Evolutionary conservation across 2,329 filamentous ascomycete genomes (phyloP).

Genomic region (Cryphonectria naterciae): DNA sequence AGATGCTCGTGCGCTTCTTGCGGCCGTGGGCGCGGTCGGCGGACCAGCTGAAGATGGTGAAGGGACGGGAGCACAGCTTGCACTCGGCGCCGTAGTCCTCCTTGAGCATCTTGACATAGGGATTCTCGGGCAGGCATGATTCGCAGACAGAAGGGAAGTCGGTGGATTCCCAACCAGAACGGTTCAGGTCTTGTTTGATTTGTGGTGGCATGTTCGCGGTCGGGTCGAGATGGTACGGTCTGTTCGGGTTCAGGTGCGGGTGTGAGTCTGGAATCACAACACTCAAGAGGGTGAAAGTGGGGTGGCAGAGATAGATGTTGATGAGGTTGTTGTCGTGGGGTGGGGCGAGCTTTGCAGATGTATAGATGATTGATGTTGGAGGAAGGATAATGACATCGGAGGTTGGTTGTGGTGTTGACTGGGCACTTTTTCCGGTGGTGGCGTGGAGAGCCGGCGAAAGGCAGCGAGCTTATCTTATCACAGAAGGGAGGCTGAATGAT

Average conservation of each 20-base stretch:
- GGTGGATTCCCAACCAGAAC: slow-evolving; percentile 93
- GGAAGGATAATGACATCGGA: neutral
- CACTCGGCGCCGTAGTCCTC: slow-evolving; percentile 91
- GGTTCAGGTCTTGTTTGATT: slow-evolving; percentile 94
- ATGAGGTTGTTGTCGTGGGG: neutral
- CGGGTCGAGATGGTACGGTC: neutral
- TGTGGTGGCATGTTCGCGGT: slow-evolving; percentile 75
- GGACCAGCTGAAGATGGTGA: slow-evolving; percentile 95
- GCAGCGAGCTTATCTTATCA: slow-evolving; percentile 15
- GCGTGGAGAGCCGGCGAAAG: slow-evolving; percentile 1
- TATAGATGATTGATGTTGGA: neutral
- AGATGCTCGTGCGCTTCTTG: slow-evolving; percentile 93
- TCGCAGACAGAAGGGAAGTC: slow-evolving; percentile 90
- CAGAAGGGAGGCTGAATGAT: neutral
- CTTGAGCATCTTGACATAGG: slow-evolving; percentile 98
- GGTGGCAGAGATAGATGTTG: neutral
- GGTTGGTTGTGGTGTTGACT: neutral
- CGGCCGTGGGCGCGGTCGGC: slow-evolving; percentile 84
- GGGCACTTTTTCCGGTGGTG: slow-evolving; percentile 9
- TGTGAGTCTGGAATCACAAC: neutral
- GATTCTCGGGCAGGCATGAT: slow-evolving; percentile 92
- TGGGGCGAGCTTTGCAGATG: slow-evolving; percentile 4
- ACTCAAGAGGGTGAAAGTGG: neutral
- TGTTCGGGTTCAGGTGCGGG: neutral
- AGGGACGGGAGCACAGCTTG: slow-evolving; percentile 89